Evolutionary conservation across 306 rosid species (phyloP), one percentile per base, ranked within the genome.

Genomic region (Ceratonia siliqua): DNA sequence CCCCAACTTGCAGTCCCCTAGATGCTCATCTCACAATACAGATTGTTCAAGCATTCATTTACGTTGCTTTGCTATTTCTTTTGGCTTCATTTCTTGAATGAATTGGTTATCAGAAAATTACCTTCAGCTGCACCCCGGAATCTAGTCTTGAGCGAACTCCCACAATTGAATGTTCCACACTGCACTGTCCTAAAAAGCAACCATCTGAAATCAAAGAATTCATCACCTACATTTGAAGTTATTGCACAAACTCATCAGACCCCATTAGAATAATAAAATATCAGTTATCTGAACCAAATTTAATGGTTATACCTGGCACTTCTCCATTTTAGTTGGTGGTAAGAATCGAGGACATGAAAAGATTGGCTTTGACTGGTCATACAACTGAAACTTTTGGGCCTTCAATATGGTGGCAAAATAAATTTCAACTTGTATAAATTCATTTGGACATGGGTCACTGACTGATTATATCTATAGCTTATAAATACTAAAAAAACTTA

Each of bases 181-280:
- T 77, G 43, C 96, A 89, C 74, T 91, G 96, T 72, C 88, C 71
- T 66, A 91, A 71, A 87, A 94, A 94, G 82, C 98, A 94, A 68
- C 98, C 98, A 59, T 94, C 96, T 11, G 98, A 89, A 76, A 94
- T 91, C 54, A 94, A 88, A 64, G 97, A 97, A 80, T 94, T 96
- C 66, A 88, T 86, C 76, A 82, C 73, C 97, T 91, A 79, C 78
- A 82, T 72, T 53, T 42, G 39, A 67, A 27, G 74, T 82, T 46
- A 85, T 82, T 46, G 49, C 55, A 78, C 53, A 78, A 4, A 66
- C 48, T 20, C 78, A 82, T 81, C 50, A 82, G 85, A 38, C 21
- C 58, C 65, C 66, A 20, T 61, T 25, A 65, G 83, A 78, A 81
- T 63, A 65, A 35, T 53, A 27, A 10, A 43, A 35, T 14, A 17